phyloP scores from a whole-genome alignment of 2,329 filamentous ascomycete genomes.

The Ophiosphaerella korrae region DNA sequence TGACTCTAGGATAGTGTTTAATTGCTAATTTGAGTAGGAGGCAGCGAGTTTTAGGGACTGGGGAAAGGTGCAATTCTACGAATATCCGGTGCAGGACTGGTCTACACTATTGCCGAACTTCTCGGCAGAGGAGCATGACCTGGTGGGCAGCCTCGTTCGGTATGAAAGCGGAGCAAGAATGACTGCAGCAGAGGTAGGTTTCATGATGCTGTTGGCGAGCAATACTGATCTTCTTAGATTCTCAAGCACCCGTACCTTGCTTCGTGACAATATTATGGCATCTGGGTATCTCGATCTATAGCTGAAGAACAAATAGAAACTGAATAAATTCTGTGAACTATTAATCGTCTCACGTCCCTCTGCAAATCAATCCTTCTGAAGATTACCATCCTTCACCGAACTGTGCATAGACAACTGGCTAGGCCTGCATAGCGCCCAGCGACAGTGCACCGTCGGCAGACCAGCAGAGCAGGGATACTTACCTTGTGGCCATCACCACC shows the following conservation, averaged over 20 bases:
- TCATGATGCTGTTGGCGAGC: background rate
- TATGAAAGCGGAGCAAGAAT: slow-evolving; percentile 73
- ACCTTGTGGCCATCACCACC: slow-evolving; percentile 13
- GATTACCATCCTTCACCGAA: too few species aligned
- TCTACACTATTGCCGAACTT: slow-evolving; percentile 68
- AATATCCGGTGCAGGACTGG: slow-evolving; percentile 73
- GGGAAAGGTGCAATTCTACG: slow-evolving; percentile 79
- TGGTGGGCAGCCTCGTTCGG: slow-evolving; percentile 70
- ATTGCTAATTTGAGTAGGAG: slow-evolving; percentile 52
- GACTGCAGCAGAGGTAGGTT: slow-evolving; percentile 65
- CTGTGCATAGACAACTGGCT: too few species aligned
- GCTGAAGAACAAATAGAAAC: too few species aligned
- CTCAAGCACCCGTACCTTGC: slow-evolving; percentile 39
- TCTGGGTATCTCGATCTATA: too few species aligned
- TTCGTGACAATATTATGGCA: slow-evolving; percentile 4
- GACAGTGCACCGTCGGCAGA: background rate
- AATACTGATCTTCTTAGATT: slow-evolving; percentile 20
- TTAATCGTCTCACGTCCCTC: too few species aligned
- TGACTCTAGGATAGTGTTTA: background rate
- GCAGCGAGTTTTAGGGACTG: slow-evolving; percentile 78
- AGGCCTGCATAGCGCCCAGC: too few species aligned
- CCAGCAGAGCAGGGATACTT: slow-evolving; percentile 6
- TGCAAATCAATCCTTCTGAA: too few species aligned
- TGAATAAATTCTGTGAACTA: too few species aligned
- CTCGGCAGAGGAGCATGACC: slow-evolving; percentile 62